Conservation (phyloP, 768 basidiomycete genomes). For the Trametes coccinea region DNA sequence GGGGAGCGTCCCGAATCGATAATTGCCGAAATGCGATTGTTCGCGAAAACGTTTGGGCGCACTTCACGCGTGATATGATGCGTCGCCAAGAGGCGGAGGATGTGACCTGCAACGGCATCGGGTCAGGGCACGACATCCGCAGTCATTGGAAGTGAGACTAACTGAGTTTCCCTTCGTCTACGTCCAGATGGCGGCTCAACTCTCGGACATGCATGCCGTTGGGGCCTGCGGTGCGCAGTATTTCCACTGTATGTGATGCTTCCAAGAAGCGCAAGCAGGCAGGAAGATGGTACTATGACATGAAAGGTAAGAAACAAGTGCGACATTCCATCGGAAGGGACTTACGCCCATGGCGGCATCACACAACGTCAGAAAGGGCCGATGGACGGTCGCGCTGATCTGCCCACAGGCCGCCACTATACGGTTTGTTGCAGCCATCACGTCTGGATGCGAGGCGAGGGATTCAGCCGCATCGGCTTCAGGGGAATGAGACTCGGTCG, state of each 20-base stretch:
- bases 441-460: constrained; percentile 60
- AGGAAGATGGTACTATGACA: constrained; percentile 65
- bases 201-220: constrained; percentile 50
- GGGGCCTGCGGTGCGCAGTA: constrained; percentile 64
- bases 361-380: constrained; percentile 69
- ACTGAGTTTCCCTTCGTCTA: constrained; percentile 54
- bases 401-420: constrained; percentile 74
- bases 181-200: constrained; percentile 38
- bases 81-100: constrained; percentile 73
- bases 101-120: constrained; percentile 50
- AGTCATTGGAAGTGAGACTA: constrained; percentile 16
- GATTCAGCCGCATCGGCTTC: constrained; percentile 41
- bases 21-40: constrained; percentile 67
- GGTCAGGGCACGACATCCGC: not conserved
- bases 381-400: constrained; percentile 61
- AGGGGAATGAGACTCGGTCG: constrained; percentile 9
- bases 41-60: constrained; percentile 68
- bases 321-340: constrained; percentile 2
- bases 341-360: constrained; percentile 72
- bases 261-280: constrained; percentile 74
- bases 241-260: constrained; percentile 68
- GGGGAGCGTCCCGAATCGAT: constrained; percentile 67
- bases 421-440: constrained; percentile 57
- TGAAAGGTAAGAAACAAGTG: not conserved
- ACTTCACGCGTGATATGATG: constrained; percentile 75